These are phyloP conservation scores for Aspergillus cejpii DNA, from an alignment of 2,329 filamentous ascomycete species.

Conservation along the genomic window DNA sequence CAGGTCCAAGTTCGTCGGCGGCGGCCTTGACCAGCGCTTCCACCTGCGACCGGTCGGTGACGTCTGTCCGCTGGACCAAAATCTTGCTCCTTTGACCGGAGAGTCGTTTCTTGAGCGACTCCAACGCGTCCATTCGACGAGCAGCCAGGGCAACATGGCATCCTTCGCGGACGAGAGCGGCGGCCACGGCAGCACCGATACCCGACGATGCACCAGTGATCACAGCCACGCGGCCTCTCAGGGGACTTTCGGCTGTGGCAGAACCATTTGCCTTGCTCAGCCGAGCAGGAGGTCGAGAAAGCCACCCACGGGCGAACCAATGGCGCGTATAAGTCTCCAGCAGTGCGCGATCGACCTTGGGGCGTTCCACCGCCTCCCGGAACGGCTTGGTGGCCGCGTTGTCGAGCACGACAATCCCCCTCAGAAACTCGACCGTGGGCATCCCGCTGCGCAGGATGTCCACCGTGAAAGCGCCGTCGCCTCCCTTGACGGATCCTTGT, in stretches of 20 bases:
- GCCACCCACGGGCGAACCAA: conserved; percentile 74
- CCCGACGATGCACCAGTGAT: conserved; percentile 75
- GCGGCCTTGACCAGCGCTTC: conserved; percentile 57
- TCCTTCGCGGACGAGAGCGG: conserved; percentile 62
- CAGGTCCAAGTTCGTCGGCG: conserved; percentile 57
- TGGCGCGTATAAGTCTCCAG: conserved; percentile 72
- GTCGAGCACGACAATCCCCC: conserved; percentile 65
- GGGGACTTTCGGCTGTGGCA: conserved; percentile 48
- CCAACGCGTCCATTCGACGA: conserved; percentile 61
- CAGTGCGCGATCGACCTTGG: conserved; percentile 62
- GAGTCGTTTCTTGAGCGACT: conserved; percentile 58
- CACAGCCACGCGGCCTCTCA: conserved; percentile 64
- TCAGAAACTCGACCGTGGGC: conserved; percentile 66
- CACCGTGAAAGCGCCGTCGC: conserved; percentile 66
- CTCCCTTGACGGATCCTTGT: conserved; percentile 56
- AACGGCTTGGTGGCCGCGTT: conserved; percentile 60
- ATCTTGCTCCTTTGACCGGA: conserved; percentile 56
- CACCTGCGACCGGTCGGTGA: conserved; percentile 61
- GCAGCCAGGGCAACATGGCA: conserved; percentile 66
- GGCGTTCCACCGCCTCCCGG: conserved; percentile 54
- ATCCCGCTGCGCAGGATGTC: conserved; percentile 75
- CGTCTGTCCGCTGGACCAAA: conserved; percentile 63
- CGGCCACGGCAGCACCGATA: conserved; percentile 68
- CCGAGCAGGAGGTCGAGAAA: conserved; percentile 55
- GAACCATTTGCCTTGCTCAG: conserved; percentile 43